These are phyloP conservation scores for Corylus avellana DNA, from an alignment of 306 rosid species.

Conservation along the genomic window DNA sequence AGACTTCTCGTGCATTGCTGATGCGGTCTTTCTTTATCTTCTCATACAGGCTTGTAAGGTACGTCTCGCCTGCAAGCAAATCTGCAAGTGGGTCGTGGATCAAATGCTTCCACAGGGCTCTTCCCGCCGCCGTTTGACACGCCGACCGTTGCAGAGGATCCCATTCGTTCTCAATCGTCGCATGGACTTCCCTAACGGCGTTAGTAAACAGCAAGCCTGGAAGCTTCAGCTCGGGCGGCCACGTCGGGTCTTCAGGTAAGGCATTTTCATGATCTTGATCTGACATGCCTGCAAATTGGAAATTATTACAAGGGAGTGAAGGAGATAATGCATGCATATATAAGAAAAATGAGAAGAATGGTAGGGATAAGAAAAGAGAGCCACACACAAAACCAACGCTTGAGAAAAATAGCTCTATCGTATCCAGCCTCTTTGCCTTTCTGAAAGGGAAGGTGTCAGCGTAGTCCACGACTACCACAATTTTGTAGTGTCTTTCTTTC, in stretches of 20 bases:
- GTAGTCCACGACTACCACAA: slow-evolving; percentile 82
- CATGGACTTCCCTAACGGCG: slow-evolving; percentile 61
- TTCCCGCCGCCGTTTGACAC: slow-evolving; percentile 92
- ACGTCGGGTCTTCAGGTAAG: slow-evolving; percentile 44
- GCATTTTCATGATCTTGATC: slow-evolving; percentile 47
- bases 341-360: slow-evolving; percentile 11
- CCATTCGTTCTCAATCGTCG: slow-evolving; percentile 78
- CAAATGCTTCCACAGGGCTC: slow-evolving; percentile 95
- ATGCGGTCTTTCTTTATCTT: slow-evolving; percentile 75
- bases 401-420: slow-evolving; percentile 46
- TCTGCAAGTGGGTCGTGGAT: slow-evolving; percentile 79
- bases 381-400: slow-evolving; percentile 88
- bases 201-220: slow-evolving; percentile 66
- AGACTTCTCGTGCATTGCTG: slow-evolving; percentile 79
- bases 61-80: slow-evolving; percentile 80
- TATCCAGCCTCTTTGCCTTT: slow-evolving; percentile 50
- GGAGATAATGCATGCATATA: slow-evolving; percentile 57
- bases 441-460: slow-evolving; percentile 53
- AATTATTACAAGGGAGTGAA: slow-evolving; percentile 34
- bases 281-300: slow-evolving; percentile 50
- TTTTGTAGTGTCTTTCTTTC: slow-evolving; percentile 27
- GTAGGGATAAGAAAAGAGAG: slow-evolving; percentile 91
- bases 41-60: slow-evolving; percentile 75
- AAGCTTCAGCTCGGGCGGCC: slow-evolving; percentile 78
- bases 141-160: slow-evolving; percentile 76